Percentiles rank a stretch among this genome's conserved stretches.
These are phyloP conservation scores for Scenedesmus sp. DNA, from an alignment of 163 green algal species.

Conservation along the genomic window DNA sequence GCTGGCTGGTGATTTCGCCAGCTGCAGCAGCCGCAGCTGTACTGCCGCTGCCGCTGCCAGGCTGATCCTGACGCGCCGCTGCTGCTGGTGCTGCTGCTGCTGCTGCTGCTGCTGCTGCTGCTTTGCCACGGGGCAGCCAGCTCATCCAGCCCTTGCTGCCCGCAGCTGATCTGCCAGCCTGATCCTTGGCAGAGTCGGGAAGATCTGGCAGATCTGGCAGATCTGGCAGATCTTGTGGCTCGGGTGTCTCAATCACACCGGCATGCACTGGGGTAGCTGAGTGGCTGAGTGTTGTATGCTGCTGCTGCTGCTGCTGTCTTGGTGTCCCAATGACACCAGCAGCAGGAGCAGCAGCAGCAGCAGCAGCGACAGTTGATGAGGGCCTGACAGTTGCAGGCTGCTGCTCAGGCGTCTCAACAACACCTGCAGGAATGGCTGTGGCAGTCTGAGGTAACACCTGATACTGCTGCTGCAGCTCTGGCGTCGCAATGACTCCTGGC, in stretches of 20 bases:
- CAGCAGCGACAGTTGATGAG: not conserved
- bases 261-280: not conserved
- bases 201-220: not conserved
- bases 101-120: slow-evolving; percentile 24
- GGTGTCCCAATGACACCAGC: not conserved
- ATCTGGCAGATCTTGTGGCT: slow-evolving; percentile 9
- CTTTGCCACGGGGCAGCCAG: not conserved
- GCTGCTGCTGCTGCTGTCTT: not conserved
- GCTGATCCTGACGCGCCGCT: not conserved
- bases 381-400: not conserved
- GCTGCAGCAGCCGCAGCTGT: not conserved
- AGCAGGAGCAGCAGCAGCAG: too few relatives aligned
- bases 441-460: not conserved
- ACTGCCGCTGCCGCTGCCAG: not conserved
- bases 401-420: not conserved
- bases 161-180: not conserved
- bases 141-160: not conserved
- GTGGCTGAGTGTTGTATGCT: not conserved
- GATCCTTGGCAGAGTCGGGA: not conserved
- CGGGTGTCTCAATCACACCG: not conserved
- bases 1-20: not conserved
- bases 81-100: not conserved
- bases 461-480: not conserved
- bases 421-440: not conserved
- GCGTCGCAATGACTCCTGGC: too few relatives aligned